Base-by-base conservation (phyloP, 2,329 filamentous ascomycete species). In the Leptographium galeiforme region DNA sequence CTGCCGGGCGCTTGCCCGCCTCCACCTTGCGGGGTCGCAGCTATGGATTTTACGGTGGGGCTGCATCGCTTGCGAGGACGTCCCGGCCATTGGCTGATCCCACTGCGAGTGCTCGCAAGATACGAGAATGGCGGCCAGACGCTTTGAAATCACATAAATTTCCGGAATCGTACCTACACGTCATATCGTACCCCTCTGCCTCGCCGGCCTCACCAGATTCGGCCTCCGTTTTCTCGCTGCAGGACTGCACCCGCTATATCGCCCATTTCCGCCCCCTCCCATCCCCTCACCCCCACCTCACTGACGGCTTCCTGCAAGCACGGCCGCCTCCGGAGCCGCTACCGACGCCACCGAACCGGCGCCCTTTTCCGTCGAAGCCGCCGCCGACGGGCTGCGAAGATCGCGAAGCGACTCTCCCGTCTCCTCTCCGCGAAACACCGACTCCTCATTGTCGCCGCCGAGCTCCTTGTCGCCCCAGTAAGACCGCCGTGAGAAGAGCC, bases 401-500 rank as follows among this genome's bases (percentile, higher is more conserved):
- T 55, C 48, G 16, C 52, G 53, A 1, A 58, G 50, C 5, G 54
- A 54, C 41, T 56, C 52, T 2, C 36, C 57, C 18, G 54, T 52
- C 13, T 19, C 51, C 11, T 55, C 56, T 5, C 39, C 45, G 2
- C 44, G 48, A n/a, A 55, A 58, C 25, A 49, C 50, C 30, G 52
- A 57, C 6, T 41, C 53, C 10, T 48, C 18, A 4, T 57, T 52
- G 18, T 55, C 54, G 2, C 55, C 57, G 18, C 53, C 55, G 1
- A 58, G 55, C 13, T 57, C 45, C 33, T 57, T 55, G 51, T 55
- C 56, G n/a, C 60, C 62, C 53, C 61, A 61, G 53, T 63, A 60
- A 18, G 58, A 54, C 33, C 60, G 58, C 32, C 62, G 61, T 2
- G 55, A 57, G 43, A 67, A 61, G 33, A 66, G 57, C 4, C 72